Percentiles rank a stretch among this genome's conserved stretches.
Conservation (phyloP, 2,329 filamentous ascomycete species). For the Herpotrichia juniperi region DNA sequence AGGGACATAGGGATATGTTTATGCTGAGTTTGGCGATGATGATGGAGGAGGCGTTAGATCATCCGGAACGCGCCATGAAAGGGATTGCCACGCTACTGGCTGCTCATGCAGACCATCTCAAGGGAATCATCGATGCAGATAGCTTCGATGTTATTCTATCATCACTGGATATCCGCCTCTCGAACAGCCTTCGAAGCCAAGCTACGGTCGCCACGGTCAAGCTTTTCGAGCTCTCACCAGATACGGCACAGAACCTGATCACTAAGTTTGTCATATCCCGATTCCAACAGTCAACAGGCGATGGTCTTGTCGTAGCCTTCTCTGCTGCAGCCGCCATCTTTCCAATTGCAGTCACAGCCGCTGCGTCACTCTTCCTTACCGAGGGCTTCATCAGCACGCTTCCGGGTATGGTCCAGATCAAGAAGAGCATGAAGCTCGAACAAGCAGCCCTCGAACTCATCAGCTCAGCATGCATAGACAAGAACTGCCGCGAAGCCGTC, state of each 20-base stretch:
- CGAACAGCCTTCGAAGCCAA: slow-evolving; percentile 75
- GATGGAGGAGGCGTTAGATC: slow-evolving; percentile 87
- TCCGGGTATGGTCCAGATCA: slow-evolving; percentile 76
- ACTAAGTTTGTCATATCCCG: slow-evolving; percentile 75
- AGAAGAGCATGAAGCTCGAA: slow-evolving; percentile 86
- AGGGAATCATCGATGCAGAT: slow-evolving; percentile 71
- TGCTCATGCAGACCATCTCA: slow-evolving; percentile 59
- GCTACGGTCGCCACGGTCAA: slow-evolving; percentile 83
- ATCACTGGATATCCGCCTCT: slow-evolving; percentile 83
- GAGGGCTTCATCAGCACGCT: slow-evolving; percentile 84
- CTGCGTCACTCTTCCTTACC: slow-evolving; percentile 80
- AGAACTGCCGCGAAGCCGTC: slow-evolving; percentile 80
- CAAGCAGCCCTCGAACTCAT: slow-evolving; percentile 86
- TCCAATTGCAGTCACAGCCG: slow-evolving; percentile 78
- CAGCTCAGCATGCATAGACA: slow-evolving; percentile 88
- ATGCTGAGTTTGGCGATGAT: slow-evolving; percentile 83
- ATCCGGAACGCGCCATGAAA: slow-evolving; percentile 66
- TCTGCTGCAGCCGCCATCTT: slow-evolving; percentile 91
- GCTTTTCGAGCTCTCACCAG: slow-evolving; percentile 77
- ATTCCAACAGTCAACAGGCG: slow-evolving; percentile 76
- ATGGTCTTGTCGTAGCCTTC: slow-evolving; percentile 89
- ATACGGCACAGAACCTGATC: slow-evolving; percentile 73
- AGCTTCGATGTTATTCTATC: slow-evolving; percentile 85
- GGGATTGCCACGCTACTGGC: slow-evolving; percentile 65
- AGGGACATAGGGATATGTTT: slow-evolving; percentile 64